Base-by-base conservation (phyloP, 208 protist species). In the Phytomonas sp. region DNA sequence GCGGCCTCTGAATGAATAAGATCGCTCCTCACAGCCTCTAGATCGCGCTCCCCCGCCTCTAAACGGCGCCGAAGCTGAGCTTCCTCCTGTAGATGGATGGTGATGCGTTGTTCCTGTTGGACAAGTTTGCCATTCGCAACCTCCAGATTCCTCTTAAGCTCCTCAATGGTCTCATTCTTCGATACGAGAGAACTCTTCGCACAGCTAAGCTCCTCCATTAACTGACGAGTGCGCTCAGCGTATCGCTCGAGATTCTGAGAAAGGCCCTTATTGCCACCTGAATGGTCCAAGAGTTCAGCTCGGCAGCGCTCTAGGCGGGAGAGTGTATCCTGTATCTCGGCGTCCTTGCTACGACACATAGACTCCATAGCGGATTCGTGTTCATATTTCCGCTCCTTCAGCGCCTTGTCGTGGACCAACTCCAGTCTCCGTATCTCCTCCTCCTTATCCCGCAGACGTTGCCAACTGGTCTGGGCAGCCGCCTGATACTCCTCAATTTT, bases 361-460 rank as follows among this genome's bases (percentile, higher is more conserved):
- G 81, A 79, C 53, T 80, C 77, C 0, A 80, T 17, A 1, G 78
- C 70, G n/a, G 62, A 69, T 11, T 67, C 81, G 32, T 71, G 60
- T 7, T 73, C 68, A 67, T 80, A 74, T 68, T 76, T 73, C 36
- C 80, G 0, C 66, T 88, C 83, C 51, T 85, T 72, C 20, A 88
- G 2, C 61, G 78, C 77, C 56, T 78, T 80, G 29, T 76, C 62
- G 66, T 92, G 80, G 28, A 78, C 68, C 8, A 84, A 30, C 67
- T 67, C 43, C 2, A 68, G 40, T 13, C 73, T 67, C 29, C 84
- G 80, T 53, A 69, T 33, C 30, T 82, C 80, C 68, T 88, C 82
- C 63, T 88, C 84, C 68, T 75, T 79, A 62, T 85, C 80, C 26
- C 78, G 78, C 20, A 90, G 73, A 73, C 82, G 77, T 67, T 78